Conservation (phyloP, 75 land plant species). For the Larix kaempferi region DNA sequence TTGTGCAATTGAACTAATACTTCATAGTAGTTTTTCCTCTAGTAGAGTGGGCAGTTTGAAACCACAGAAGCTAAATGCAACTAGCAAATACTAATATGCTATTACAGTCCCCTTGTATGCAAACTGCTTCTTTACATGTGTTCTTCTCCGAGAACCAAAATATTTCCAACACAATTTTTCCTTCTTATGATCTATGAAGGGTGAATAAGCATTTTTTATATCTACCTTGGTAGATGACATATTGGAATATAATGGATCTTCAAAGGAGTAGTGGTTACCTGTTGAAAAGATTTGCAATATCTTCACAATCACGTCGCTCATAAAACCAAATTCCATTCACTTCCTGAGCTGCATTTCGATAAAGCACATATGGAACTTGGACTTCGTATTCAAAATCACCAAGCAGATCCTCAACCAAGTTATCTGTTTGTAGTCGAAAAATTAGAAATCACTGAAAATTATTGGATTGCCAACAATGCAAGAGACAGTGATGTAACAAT, state of each 20-base stretch:
- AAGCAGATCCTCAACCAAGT: conserved; percentile 90
- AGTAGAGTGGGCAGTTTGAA: no score
- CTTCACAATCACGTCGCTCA: conserved; percentile 87
- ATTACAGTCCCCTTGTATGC: no score
- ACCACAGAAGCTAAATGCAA: no score
- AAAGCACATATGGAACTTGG: conserved; percentile 88
- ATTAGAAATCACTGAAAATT: conserved; percentile 1
- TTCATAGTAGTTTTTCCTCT: no score
- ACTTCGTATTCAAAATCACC: conserved; percentile 98
- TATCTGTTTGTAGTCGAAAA: conserved; percentile 45
- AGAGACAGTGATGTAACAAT: background rate
- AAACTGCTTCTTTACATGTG: background rate
- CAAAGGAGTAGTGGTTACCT: conserved; percentile 44
- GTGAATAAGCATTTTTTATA: background rate
- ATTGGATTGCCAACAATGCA: background rate
- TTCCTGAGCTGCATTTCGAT: conserved; percentile 87
- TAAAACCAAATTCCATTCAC: conserved; percentile 99
- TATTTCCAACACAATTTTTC: background rate
- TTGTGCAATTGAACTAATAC: no score
- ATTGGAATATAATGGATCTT: background rate
- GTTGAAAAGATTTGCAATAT: conserved; percentile 82
- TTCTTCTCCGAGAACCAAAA: background rate
- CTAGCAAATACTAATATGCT: no score
- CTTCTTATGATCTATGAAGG: background rate
- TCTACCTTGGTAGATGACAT: background rate